Base-by-base conservation (phyloP, 768 basidiomycete genomes). In the Naganishia onofrii region DNA sequence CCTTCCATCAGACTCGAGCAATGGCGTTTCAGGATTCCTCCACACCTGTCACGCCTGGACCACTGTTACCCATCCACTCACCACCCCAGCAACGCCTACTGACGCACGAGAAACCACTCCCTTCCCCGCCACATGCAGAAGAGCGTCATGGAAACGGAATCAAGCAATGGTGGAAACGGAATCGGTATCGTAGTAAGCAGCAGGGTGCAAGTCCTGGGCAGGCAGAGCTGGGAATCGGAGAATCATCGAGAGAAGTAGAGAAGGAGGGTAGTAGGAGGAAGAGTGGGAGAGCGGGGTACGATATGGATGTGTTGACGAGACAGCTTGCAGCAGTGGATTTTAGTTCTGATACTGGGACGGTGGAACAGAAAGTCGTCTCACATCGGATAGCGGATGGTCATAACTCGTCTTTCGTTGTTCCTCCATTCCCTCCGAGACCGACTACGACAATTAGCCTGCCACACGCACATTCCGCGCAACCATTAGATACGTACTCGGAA, bases 121-220 rank as follows among this genome's bases (percentile, higher is more conserved):
- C 48, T 28, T 42, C 60, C 21, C 42, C 60, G 38, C 15, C 23
- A 7, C 26, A 17, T 10, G 5, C n/a, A 3, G 34, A 34, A 38
- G 34, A 58, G 42, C 42, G 42, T 28, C 31, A 13, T 19, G 31
- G 19, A 29, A 28, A 23, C 12, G 68, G 68, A 6, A n/a, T 69
- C 42, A 51, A 52, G 31, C 44, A 57, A 21, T 69, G 68, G 68
- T 69, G 68, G 68, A 69, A 69, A 15, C 60, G 60, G 15, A 63
- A 63, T 28, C 60, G 60, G 3, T 34, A 63, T 36, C 21, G 60
- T 5, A 42, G 34, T 12, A 63, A 63, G 42, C 36, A 63, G 42
- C 36, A 42, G 26, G 34, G 26, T 29, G 26, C 17, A 26, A 58
- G 57, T 26, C 34, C 42, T 8, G 57, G 57, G 4, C 56, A 48